These are phyloP conservation scores for Castanopsis chinensis DNA, from an alignment of 306 rosid species.

Conservation along the genomic window DNA sequence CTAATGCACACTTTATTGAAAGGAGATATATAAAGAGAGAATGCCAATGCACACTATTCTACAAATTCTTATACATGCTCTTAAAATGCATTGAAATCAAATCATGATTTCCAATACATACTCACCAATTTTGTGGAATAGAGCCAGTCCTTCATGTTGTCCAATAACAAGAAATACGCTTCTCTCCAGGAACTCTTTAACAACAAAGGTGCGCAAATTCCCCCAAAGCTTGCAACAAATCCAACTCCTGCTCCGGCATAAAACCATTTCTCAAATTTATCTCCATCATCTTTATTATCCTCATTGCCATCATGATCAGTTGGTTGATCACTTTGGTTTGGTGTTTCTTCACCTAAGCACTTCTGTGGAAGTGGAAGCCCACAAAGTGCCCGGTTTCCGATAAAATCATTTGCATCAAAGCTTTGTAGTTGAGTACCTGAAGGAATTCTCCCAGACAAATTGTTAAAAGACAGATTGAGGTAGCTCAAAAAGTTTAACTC, in stretches of 20 bases:
- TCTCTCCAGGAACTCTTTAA: too few species aligned
- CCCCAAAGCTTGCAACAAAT: slow-evolving; percentile 27
- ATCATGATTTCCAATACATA: too few species aligned
- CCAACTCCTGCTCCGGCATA: slow-evolving; percentile 21
- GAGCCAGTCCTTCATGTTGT: too few species aligned
- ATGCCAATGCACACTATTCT: too few species aligned
- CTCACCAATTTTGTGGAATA: too few species aligned
- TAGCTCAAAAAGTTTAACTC: neutral
- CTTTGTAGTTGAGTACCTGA: neutral
- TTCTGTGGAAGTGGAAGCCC: slow-evolving; percentile 18
- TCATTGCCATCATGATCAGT: neutral
- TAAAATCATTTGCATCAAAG: slow-evolving; percentile 1
- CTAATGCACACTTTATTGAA: too few species aligned
- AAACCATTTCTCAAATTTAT: neutral
- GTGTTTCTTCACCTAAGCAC: slow-evolving; percentile 14
- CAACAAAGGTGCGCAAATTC: neutral
- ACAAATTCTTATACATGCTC: too few species aligned
- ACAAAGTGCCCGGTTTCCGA: slow-evolving; percentile 28
- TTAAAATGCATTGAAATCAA: too few species aligned
- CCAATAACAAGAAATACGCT: neutral
- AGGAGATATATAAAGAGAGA: too few species aligned
- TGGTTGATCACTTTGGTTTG: neutral
- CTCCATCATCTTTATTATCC: neutral
- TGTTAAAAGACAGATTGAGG: slow-evolving; percentile 22
- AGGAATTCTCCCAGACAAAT: slow-evolving; percentile 2